Base-by-base conservation (phyloP, 176 grass and related monocot species). In the Triticum monococcum region DNA sequence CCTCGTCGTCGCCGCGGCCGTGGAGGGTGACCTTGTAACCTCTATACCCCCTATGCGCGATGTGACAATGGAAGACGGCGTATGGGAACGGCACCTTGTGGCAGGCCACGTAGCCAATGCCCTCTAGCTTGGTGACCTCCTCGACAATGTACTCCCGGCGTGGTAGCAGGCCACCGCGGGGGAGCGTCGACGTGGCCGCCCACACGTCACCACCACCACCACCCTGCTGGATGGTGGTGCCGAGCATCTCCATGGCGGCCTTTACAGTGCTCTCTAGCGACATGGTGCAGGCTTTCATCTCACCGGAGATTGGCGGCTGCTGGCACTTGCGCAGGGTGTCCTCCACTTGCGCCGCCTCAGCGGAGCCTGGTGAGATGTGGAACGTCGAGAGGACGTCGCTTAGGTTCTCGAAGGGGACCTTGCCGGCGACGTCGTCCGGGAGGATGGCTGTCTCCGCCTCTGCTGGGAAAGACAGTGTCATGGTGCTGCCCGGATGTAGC, bases 41-140 rank as follows among this genome's bases (percentile, higher is more conserved):
- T 23, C 2, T 7, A 12, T 11, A 20, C 9, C 1, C 5, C 0
- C 9, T 24, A 14, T 6, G 12, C 12, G 62, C 17, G 10, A 10
- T n/a, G 75, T 79, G 84, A 17, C 84, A 86, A 64, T 40, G 9
- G 48, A 30, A 86, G 1, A 86, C n/a, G 9, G 64, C 46, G 75
- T 79, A 86, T 0, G 75, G 75, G 64, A 41, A 86, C n/a, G 63
- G 64, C 33, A 12, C 16, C 2, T 3, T 22, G 33, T 86, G 84
- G 75, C 46, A 86, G 0, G 64, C 23, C 46, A 86, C 75, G 13
- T 69, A 26, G 23, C 33, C 31, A 2, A 2, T 1, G 9, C 64
- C 75, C 7, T 1, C 62, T 9, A 79, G n/a, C 17, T 10, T 13
- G 8, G 14, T 25, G 9, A 68, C 46, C 0, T 9, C 46, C 23